A percentile compares a stretch with the other conserved stretches of the same genome.
Evolutionary conservation across 306 rosid species (phyloP).

Genomic region (Cucumis sativus): Cucumber_9930_V3 NC_026656.2:17815001-17815500

Average conservation of each 20-base stretch:
- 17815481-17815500: neutral
- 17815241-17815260: neutral
- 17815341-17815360: neutral
- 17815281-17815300: neutral
- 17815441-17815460: neutral
- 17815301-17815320: neutral
- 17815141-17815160: no score
- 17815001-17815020: no score
- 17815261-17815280: neutral
- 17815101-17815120: no score
- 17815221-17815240: neutral
- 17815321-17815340: neutral
- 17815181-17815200: no score
- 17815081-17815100: no score
- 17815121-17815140: no score
- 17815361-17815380: neutral
- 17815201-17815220: no score
- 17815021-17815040: no score
- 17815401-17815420: neutral
- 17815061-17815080: no score
- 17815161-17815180: no score
- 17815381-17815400: neutral
- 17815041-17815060: no score
- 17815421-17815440: neutral
- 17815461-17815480: constrained; percentile 2